Evolutionary conservation across 2,329 filamentous ascomycete species (phyloP), one percentile per base, ranked within the genome.

Genomic region (Neonectria hederae): DNA sequence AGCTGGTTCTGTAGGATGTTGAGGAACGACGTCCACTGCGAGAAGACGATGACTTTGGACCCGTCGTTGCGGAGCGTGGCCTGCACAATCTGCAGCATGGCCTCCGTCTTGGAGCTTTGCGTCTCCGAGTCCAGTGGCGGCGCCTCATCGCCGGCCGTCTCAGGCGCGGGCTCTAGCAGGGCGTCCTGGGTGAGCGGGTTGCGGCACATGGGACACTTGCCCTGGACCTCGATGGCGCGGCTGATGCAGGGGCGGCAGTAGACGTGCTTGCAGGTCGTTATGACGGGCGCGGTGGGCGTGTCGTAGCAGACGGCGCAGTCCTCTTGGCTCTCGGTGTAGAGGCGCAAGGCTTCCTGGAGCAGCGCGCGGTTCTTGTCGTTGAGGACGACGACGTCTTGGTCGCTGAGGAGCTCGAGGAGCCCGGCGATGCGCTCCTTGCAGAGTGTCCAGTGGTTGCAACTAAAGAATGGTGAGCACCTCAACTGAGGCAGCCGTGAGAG

Each of bases 361-460:
- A 92, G 87, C 21, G 84, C 84, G 22, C 86, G 81, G 73, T 95
- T 97, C 76, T 93, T 90, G 0, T 87, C 84, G 2, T 88, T 95
- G 24, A 97, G 83, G 0, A 86, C 83, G 0, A 97, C 89, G 1
- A 90, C 83, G 52, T 88, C 86, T 69, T 91, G 83, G 17, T 87
- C 84, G 46, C 92, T 90, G 2, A 97, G 83, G 2, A 92, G 82
- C 21, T 86, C 82, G 74, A 95, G 83, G 22, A 97, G 84, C n/a
- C 89, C 87, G 10, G 87, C 85, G n/a, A 97, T 84, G 13, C 92
- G 89, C 32, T 91, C 84, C 54, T 89, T 90, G 74, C 92, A 93
- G 11, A 97, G 85, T 9, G 90, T 90, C 92, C 93, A 97, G 76
- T 97, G 94, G 69, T 95, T 94, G 79, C 94, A 97, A 13, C 83